Conservation (phyloP, 2,329 filamentous ascomycete species). For the Trichoderma breve region DNA sequence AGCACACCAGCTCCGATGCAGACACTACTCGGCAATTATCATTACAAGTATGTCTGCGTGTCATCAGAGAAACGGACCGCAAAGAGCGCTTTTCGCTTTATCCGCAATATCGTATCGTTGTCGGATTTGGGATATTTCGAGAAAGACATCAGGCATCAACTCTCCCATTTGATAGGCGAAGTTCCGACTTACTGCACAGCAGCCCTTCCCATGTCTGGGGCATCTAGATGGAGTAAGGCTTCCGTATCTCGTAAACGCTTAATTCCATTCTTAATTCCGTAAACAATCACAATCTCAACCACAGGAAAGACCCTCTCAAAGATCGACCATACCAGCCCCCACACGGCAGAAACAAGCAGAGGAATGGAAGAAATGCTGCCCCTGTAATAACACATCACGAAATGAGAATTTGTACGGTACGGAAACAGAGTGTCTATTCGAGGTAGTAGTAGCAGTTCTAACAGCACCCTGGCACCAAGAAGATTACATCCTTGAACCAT, state of each 20-base stretch:
- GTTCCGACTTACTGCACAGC: neutral
- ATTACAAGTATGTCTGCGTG: neutral
- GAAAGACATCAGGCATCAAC: neutral
- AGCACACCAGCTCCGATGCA: neutral
- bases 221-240: neutral
- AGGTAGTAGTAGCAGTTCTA: neutral
- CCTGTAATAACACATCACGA: neutral
- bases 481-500: neutral
- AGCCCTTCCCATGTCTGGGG: neutral
- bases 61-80: neutral
- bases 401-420: neutral
- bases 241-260: neutral
- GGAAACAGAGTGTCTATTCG: neutral
- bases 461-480: neutral
- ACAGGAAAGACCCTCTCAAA: neutral
- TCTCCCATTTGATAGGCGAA: neutral
- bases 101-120: neutral
- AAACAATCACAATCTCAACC: neutral
- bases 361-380: neutral
- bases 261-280: conserved; percentile 2
- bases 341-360: neutral
- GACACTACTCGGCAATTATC: neutral
- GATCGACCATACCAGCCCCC: neutral
- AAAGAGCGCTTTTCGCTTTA: neutral
- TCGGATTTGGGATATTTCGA: neutral